A percentile compares a stretch with the other conserved stretches of the same genome.
These are phyloP conservation scores for Tolypocladium cylindrosporum DNA, from an alignment of 2,329 filamentous ascomycete genomes.

Conservation along the genomic window DNA sequence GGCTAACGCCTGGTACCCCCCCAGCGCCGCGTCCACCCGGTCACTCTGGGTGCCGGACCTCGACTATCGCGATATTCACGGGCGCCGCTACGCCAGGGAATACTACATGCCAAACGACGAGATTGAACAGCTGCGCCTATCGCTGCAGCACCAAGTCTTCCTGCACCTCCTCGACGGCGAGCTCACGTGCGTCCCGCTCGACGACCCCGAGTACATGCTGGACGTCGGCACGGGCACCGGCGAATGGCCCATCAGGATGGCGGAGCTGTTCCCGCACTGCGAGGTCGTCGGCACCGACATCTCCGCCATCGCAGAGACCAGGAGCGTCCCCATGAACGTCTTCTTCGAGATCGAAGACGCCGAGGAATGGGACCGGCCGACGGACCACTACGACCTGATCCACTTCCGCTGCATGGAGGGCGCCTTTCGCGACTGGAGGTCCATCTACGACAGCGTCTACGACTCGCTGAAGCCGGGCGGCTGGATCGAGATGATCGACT, in stretches of 20 bases:
- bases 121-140: constrained; percentile 51
- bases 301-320: constrained; percentile 45
- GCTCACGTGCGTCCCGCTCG: constrained; percentile 31
- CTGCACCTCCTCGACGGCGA: constrained; percentile 38
- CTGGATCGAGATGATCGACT: constrained; percentile 47
- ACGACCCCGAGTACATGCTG: constrained; percentile 32
- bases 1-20: background rate
- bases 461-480: constrained; percentile 45
- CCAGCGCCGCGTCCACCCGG: constrained; percentile 32
- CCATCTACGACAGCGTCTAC: constrained; percentile 42
- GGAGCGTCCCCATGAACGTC: constrained; percentile 45
- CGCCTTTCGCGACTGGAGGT: constrained; percentile 45
- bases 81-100: constrained; percentile 49
- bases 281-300: constrained; percentile 51
- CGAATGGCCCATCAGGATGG: constrained; percentile 41
- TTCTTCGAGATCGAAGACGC: constrained; percentile 52
- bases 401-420: constrained; percentile 47
- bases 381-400: constrained; percentile 43
- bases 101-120: constrained; percentile 62
- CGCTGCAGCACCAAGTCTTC: constrained; percentile 54
- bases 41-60: constrained; percentile 41
- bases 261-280: constrained; percentile 40
- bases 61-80: constrained; percentile 49
- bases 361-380: constrained; percentile 46
- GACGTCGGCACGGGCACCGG: constrained; percentile 52